Percentiles rank a stretch among this genome's conserved stretches.
Evolutionary conservation across 306 rosid species (phyloP).

Genomic region (Cicer chorassanicum): DNA sequence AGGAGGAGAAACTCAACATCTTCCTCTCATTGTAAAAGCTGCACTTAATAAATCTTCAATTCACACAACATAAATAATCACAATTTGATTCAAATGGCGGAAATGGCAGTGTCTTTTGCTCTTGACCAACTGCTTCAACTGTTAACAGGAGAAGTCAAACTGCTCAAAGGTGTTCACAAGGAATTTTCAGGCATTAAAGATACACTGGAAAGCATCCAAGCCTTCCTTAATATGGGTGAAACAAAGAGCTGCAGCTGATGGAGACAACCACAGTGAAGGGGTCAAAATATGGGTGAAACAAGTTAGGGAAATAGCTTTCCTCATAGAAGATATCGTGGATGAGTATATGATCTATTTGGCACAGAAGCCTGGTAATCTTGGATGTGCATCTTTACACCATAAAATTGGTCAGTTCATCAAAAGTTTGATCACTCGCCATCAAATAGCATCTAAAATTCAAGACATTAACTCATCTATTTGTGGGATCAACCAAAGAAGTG

Average conservation of each 20-base stretch:
- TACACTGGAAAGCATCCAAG: background rate
- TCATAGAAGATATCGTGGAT: slow-evolving; percentile 4
- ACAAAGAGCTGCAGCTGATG: background rate
- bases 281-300: slow-evolving; percentile 11
- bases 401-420: background rate
- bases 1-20: too few relatives aligned
- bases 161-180: background rate
- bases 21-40: too few relatives aligned
- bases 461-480: background rate
- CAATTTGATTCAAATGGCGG: background rate
- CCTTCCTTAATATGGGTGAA: too few relatives aligned
- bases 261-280: background rate
- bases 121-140: background rate
- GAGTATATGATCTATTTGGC: background rate
- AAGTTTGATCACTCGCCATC: background rate
- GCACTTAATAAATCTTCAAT: background rate
- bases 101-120: background rate
- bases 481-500: background rate
- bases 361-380: background rate
- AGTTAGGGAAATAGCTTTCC: background rate
- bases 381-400: background rate
- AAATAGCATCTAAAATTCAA: background rate
- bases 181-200: background rate
- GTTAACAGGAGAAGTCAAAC: background rate
- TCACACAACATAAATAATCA: background rate